Evolutionary conservation across 2,329 filamentous ascomycete species (phyloP).

Genomic region (Phialophora expanda): DNA sequence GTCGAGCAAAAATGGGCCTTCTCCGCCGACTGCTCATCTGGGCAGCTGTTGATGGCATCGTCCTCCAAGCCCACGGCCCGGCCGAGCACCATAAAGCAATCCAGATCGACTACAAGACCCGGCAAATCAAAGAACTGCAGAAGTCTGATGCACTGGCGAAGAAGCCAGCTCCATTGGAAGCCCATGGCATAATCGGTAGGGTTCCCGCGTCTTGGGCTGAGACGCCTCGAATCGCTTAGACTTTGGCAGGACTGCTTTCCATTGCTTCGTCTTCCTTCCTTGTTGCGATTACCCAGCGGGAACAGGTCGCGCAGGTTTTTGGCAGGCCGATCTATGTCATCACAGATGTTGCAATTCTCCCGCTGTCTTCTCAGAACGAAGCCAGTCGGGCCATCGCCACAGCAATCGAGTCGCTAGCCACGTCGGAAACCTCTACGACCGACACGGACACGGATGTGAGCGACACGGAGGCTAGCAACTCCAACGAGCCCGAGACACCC

Average conservation of each 20-base stretch:
- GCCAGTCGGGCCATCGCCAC: constrained; percentile 72
- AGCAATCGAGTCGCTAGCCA: constrained; percentile 21
- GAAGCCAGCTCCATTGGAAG: constrained; percentile 52
- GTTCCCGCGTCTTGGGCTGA: constrained; percentile 6
- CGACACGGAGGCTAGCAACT: constrained; percentile 41
- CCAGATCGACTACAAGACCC: constrained; percentile 71
- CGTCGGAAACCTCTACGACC: constrained; percentile 26
- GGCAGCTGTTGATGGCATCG: constrained; percentile 79
- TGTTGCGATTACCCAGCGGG: constrained; percentile 80
- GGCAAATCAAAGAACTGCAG: constrained; percentile 54
- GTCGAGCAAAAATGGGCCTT: constrained; percentile 63
- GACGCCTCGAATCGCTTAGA: constrained; percentile 11
- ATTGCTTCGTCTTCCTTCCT: constrained; percentile 83
- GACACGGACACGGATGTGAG: constrained; percentile 40
- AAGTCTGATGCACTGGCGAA: constrained; percentile 42
- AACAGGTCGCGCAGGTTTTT: constrained; percentile 86
- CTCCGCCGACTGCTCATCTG: constrained; percentile 80
- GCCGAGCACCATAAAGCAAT: constrained; percentile 58
- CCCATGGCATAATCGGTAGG: constrained; percentile 63
- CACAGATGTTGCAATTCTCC: constrained; percentile 88
- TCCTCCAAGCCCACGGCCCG: constrained; percentile 73
- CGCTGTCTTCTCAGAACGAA: constrained; percentile 75
- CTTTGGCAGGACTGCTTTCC: constrained; percentile 74
- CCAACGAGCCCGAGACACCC: constrained; percentile 31
- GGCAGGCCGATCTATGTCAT: constrained; percentile 84